phyloP scores from a whole-genome alignment of 768 basidiomycete genomes.

The Amanita fuliginea region DNA sequence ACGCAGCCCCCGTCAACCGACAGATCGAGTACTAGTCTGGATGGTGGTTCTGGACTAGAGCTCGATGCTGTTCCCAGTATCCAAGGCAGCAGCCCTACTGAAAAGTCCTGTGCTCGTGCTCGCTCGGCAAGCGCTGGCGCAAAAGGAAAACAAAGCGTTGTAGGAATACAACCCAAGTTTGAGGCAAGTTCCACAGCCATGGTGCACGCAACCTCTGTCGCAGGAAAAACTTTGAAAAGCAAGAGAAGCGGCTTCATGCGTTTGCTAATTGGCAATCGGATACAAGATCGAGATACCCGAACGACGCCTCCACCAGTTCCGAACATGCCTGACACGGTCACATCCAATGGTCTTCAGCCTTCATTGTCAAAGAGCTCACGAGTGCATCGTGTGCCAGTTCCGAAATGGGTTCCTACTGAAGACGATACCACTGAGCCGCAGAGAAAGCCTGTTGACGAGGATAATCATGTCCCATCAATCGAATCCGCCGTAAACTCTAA shows the following conservation, averaged over 20 bases:
- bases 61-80: constrained; percentile 17
- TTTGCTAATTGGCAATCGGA: constrained; percentile 49
- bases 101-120: constrained; percentile 22
- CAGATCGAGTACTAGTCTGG: constrained; percentile 14
- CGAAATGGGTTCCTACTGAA: constrained; percentile 11
- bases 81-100: constrained; percentile 5
- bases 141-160: constrained; percentile 37
- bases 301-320: constrained; percentile 48
- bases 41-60: constrained; percentile 18
- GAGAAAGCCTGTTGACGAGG: neutral
- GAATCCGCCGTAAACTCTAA: neutral
- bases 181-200: constrained; percentile 19
- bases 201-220: constrained; percentile 9
- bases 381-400: constrained; percentile 30
- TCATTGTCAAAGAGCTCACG: constrained; percentile 12
- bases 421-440: neutral
- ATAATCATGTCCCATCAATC: neutral
- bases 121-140: constrained; percentile 55
- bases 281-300: constrained; percentile 36
- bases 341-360: constrained; percentile 17
- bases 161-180: constrained; percentile 23
- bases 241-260: constrained; percentile 81
- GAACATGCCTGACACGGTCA: constrained; percentile 26
- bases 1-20: constrained; percentile 22
- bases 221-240: constrained; percentile 47